A percentile compares a stretch with the other conserved stretches of the same genome.
phyloP scores from a whole-genome alignment of 441 rosid species.

The Melastoma candidum region DNA sequence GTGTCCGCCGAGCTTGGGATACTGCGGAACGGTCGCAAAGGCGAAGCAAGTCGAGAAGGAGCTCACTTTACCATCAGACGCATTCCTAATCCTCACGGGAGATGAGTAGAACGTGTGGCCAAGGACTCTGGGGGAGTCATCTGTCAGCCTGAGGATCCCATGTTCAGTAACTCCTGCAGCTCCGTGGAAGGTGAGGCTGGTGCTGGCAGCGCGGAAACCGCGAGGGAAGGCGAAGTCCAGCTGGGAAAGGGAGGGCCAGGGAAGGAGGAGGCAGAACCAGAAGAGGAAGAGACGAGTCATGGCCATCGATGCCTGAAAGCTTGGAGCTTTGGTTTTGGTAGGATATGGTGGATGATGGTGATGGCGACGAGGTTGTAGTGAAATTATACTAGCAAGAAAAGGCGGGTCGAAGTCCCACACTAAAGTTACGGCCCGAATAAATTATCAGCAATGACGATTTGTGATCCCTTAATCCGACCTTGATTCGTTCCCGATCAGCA shows the following conservation, averaged over 20 bases:
- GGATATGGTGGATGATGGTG: constrained; percentile 18
- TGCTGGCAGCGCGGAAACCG: constrained; percentile 7
- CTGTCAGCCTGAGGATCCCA: constrained; percentile 17
- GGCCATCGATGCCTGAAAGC: constrained; percentile 15
- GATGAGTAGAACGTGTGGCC: constrained; percentile 18
- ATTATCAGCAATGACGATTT: no score
- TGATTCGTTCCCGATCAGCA: no score
- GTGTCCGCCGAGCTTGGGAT: constrained; percentile 4
- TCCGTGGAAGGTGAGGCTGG: constrained; percentile 14
- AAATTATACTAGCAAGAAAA: no score
- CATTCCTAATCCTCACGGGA: constrained; percentile 12
- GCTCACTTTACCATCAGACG: constrained; percentile 7
- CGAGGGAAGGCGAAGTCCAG: constrained; percentile 7
- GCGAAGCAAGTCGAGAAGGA: constrained; percentile 14
- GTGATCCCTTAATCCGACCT: no score
- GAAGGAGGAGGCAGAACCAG: no score
- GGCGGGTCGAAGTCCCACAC: no score
- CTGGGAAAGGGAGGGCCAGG: no score
- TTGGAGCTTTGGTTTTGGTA: no score
- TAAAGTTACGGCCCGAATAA: no score
- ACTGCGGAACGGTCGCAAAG: constrained; percentile 9
- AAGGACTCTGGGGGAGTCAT: constrained; percentile 7
- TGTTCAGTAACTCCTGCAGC: background rate
- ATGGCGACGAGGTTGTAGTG: no score
- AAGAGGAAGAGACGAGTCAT: constrained; percentile 30